Evolutionary conservation across 2,329 filamentous ascomycete species (phyloP).

Genomic region (Colletotrichum tropicale): DNA sequence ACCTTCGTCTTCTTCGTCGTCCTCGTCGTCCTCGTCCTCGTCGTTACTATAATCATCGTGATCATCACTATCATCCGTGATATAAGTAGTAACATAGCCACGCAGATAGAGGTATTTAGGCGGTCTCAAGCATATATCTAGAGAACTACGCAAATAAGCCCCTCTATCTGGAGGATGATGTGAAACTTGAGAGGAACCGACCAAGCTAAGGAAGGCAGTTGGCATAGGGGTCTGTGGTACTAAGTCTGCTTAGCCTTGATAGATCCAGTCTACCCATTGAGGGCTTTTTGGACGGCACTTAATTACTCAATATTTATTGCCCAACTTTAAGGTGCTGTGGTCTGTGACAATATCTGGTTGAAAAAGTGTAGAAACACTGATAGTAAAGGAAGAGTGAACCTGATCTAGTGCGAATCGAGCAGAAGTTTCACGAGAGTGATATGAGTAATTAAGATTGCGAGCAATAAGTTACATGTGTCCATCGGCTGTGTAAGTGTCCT

Average conservation of each 20-base stretch:
- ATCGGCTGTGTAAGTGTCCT: not conserved
- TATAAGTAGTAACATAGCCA: too few relatives aligned
- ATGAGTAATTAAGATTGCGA: not conserved
- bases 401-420: fast-evolving
- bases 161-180: too few relatives aligned
- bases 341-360: not conserved
- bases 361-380: fast-evolving
- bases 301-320: not conserved
- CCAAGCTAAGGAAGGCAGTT: too few relatives aligned
- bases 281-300: not conserved
- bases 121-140: too few relatives aligned
- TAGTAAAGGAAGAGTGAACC: fast-evolving
- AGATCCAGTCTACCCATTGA: not conserved
- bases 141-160: too few relatives aligned
- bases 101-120: too few relatives aligned
- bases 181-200: too few relatives aligned
- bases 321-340: not conserved
- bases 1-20: too few relatives aligned
- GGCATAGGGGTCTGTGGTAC: too few relatives aligned
- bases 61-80: too few relatives aligned
- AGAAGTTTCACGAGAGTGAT: not conserved
- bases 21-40: too few relatives aligned
- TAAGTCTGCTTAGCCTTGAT: not conserved
- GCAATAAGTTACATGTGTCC: not conserved
- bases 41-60: too few relatives aligned